These are phyloP conservation scores for Xylaria sp. DNA, from an alignment of 2,329 filamentous ascomycete genomes.

Conservation along the genomic window DNA sequence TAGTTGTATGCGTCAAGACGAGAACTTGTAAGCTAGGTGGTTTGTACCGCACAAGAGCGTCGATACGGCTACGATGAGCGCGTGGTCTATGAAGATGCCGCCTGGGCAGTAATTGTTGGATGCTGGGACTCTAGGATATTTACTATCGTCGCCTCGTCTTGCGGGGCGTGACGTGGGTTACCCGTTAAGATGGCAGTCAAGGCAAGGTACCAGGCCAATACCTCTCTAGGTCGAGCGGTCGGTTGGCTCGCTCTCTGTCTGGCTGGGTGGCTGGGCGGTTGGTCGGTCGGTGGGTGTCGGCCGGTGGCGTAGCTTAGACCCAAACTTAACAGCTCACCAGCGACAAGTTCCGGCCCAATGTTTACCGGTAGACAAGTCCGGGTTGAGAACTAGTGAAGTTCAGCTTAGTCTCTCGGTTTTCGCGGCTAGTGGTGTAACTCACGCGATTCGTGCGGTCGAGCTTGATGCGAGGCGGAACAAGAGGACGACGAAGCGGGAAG, in stretches of 20 bases:
- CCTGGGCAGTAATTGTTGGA: neutral
- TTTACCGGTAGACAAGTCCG: constrained; percentile 9
- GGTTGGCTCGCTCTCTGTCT: neutral
- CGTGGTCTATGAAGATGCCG: neutral
- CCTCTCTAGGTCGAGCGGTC: neutral
- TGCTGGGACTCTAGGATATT: neutral
- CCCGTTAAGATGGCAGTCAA: neutral
- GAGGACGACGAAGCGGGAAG: constrained; percentile 3
- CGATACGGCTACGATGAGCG: neutral
- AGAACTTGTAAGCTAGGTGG: neutral
- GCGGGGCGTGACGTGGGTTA: constrained; percentile 1
- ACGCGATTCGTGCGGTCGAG: constrained; percentile 24
- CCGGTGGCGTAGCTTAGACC: constrained; percentile 1
- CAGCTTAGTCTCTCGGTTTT: constrained; percentile 19
- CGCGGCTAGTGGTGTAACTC: constrained; percentile 18
- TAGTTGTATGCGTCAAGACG: constrained; percentile 15
- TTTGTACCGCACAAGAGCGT: constrained; percentile 2
- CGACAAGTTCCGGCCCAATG: constrained; percentile 1
- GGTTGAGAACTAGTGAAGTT: constrained; percentile 5
- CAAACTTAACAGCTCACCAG: neutral
- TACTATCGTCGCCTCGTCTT: neutral
- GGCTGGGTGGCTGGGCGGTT: neutral
- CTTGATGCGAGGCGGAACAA: constrained; percentile 6
- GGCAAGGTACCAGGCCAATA: neutral
- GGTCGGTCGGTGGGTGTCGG: neutral